phyloP scores from a whole-genome alignment of 1,284 basidiomycete species.

The Puccinia polysora region DNA sequence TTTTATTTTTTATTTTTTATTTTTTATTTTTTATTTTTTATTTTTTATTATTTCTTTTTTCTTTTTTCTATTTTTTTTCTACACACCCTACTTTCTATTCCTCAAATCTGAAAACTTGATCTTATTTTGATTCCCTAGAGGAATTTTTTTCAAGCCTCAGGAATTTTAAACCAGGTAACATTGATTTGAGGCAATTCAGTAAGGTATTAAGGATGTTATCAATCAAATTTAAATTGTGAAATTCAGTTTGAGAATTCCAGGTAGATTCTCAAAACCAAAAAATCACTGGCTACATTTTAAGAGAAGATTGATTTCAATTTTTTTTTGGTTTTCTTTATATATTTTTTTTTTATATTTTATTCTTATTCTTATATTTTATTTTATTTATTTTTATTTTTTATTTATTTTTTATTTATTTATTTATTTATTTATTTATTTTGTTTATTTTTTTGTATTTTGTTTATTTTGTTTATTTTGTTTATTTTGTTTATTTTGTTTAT shows the following conservation, averaged over 20 bases:
- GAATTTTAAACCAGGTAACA: slow-evolving; percentile 3
- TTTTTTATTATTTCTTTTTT: no score
- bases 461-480: not conserved
- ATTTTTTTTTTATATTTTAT: not conserved
- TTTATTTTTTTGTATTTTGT: not conserved
- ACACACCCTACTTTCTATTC: no score
- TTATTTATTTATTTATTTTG: not conserved
- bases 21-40: no score
- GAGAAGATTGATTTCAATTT: not conserved
- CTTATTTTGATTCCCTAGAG: no score
- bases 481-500: slow-evolving; percentile 1
- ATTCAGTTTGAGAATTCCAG: no score
- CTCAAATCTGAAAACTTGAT: no score
- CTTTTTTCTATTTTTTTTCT: no score
- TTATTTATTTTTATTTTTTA: not conserved
- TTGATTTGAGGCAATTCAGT: not conserved
- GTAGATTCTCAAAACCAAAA: no score
- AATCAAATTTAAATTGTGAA: slow-evolving; percentile 1
- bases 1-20: no score
- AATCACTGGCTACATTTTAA: not conserved
- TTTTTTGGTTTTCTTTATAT: slow-evolving; percentile 2
- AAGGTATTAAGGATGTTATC: not conserved
- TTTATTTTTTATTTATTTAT: not conserved
- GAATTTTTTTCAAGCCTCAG: no score
- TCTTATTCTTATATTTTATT: slow-evolving; percentile 2